phyloP scores from a whole-genome alignment of 2,329 filamentous ascomycete species.

The Venturiaceae sp. region DNA sequence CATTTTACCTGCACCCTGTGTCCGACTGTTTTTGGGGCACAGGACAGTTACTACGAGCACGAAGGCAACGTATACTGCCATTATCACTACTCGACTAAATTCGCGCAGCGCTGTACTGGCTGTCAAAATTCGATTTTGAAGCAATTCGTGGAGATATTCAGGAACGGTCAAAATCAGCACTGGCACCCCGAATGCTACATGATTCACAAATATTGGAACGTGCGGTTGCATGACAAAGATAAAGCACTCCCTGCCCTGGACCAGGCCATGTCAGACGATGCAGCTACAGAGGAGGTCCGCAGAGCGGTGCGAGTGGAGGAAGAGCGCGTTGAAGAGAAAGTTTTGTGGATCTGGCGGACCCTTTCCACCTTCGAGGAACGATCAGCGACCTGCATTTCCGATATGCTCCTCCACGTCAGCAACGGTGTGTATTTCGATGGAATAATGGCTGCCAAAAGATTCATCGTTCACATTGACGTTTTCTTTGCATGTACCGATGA shows the following conservation, averaged over 20 bases:
- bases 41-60: constrained; percentile 98
- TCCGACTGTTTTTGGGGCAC: constrained; percentile 93
- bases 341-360: constrained; percentile 97
- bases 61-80: constrained; percentile 95
- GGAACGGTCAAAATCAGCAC: constrained; percentile 95
- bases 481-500: constrained; percentile 82
- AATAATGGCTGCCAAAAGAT: constrained; percentile 87
- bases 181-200: constrained; percentile 99
- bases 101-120: constrained; percentile 91
- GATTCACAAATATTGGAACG: constrained; percentile 99
- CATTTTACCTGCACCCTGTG: constrained; percentile 98
- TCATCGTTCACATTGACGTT: constrained; percentile 92
- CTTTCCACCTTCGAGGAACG: constrained; percentile 96
- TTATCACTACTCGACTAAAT: constrained; percentile 96
- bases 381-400: constrained; percentile 94
- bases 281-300: constrained; percentile 57
- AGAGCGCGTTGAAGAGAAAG: constrained; percentile 94
- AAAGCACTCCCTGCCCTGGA: not conserved
- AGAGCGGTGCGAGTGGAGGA: constrained; percentile 74
- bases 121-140: constrained; percentile 96
- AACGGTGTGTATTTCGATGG: constrained; percentile 95
- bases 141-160: constrained; percentile 97
- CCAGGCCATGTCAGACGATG: constrained; percentile 11
- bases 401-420: constrained; percentile 97
- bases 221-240: constrained; percentile 51